Conservation (phyloP, 1,284 basidiomycete genomes). For the Hemileia vastatrix region DNA sequence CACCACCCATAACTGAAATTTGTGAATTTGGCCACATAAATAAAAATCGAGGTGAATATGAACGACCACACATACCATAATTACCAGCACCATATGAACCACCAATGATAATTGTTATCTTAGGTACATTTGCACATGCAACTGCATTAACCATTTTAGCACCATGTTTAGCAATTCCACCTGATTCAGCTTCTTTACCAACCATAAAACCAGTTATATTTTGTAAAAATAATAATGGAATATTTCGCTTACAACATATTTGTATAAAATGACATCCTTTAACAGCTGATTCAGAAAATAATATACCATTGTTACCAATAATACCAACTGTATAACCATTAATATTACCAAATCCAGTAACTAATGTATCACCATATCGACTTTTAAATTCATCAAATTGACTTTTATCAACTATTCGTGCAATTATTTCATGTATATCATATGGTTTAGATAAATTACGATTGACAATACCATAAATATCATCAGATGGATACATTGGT, state of each 20-base stretch:
- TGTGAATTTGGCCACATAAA: slow-evolving; percentile 99
- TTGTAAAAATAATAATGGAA: slow-evolving; percentile 83
- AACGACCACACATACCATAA: slow-evolving; percentile 57
- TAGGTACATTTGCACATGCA: slow-evolving; percentile 85
- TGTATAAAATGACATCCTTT: slow-evolving; percentile 94
- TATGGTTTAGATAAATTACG: slow-evolving; percentile 76
- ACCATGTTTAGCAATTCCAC: slow-evolving; percentile 94
- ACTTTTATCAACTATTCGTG: slow-evolving; percentile 80
- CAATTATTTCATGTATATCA: slow-evolving; percentile 87
- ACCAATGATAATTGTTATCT: slow-evolving; percentile 86
- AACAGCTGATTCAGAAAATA: slow-evolving; percentile 83
- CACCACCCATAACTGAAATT: slow-evolving; percentile 92
- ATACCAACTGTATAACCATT: neutral
- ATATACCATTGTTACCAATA: slow-evolving; percentile 82
- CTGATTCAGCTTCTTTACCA: slow-evolving; percentile 71
- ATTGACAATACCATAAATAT: slow-evolving; percentile 82
- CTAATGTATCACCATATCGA: slow-evolving; percentile 75
- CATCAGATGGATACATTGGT: slow-evolving; percentile 68
- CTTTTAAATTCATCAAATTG: slow-evolving; percentile 88
- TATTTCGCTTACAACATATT: slow-evolving; percentile 78
- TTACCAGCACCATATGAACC: slow-evolving; percentile 92
- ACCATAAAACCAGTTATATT: slow-evolving; percentile 60
- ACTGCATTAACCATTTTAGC: slow-evolving; percentile 97
- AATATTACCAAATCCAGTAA: slow-evolving; percentile 56
- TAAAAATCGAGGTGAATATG: slow-evolving; percentile 81